Base-by-base conservation (phyloP, 768 basidiomycete species). In the Mrakia blollopis region DNA sequence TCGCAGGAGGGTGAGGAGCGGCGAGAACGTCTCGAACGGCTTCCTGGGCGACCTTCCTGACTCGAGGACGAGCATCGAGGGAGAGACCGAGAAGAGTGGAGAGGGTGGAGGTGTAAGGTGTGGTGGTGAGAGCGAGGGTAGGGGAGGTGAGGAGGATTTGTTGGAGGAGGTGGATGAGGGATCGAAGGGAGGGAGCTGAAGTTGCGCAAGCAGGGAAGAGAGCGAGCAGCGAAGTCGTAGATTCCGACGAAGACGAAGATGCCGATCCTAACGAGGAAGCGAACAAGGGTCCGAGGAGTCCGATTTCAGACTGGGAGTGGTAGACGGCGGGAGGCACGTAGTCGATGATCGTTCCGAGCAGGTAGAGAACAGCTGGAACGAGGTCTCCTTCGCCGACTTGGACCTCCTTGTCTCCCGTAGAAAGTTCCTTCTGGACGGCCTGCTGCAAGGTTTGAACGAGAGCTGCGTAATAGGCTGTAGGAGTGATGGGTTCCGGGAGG, bases 391-490 rank as follows among this genome's bases (percentile, higher is more conserved):
- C 91, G 8, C 84, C 87, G 37, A 86, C 80, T 10, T 81, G 79
- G 44, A 84, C 80, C 4, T 83, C 80, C 84, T 84, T 76, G 86
- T 83, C 80, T 81, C 83, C 74, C 82, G 80, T 80, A 86, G 87
- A 80, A 86, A 87, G 81, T 87, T 90, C 84, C 89, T 80, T 80
- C 50, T 74, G 89, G 35, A 93, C 83, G 16, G 90, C 89, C 77
- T 90, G 89, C 81, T 93, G 91, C 41, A 96, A 87, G 11, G 92
- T 91, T 18, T 93, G 93, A 69, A 93, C 85, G 25, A 84, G 79
- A 0, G 92, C 91, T n/a, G 94, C 92, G 84, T 95, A 97, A 85
- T 98, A 98, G 41, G 97, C 96, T 1, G 93, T 94, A 10, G 95
- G 87, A 11, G 91, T 87, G 57, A 82, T 80, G 7, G 82, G 76